A percentile compares a stretch with the other conserved stretches of the same genome.
phyloP scores from a whole-genome alignment of 345 rosid species.

The Melaleuca quinquenervia region DNA sequence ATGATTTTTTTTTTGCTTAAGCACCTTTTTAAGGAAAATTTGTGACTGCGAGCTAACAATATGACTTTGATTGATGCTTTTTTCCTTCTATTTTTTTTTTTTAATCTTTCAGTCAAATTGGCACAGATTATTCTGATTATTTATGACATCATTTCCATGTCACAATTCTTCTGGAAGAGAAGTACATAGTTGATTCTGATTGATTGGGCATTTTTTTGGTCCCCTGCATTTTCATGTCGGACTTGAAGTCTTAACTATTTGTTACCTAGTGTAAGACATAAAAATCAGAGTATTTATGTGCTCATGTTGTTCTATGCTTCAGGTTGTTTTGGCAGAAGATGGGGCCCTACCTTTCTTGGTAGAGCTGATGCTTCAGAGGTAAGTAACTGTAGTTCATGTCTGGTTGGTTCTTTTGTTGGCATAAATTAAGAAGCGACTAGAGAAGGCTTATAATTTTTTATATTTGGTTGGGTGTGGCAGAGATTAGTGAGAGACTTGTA shows the following conservation, averaged over 20 bases:
- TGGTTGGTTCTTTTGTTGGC: neutral
- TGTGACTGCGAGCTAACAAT: neutral
- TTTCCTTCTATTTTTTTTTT: neutral
- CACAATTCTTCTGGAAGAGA: neutral
- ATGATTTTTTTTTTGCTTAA: neutral
- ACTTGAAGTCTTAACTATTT: neutral
- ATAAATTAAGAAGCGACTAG: constrained; percentile 4
- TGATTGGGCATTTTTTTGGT: neutral
- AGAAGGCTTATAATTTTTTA: constrained; percentile 1
- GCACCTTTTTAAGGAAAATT: neutral
- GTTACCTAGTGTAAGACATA: neutral
- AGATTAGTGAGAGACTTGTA: constrained; percentile 82
- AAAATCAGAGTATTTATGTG: neutral
- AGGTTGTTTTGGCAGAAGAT: constrained; percentile 98
- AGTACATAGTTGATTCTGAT: neutral
- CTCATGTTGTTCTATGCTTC: constrained; percentile 8
- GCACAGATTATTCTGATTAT: neutral
- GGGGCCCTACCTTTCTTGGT: constrained; percentile 95
- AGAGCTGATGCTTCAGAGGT: constrained; percentile 91
- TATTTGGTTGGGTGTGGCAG: constrained; percentile 30
- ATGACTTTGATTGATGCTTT: neutral
- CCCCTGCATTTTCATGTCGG: neutral
- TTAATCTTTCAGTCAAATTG: neutral
- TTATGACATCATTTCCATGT: neutral
- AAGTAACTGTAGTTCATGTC: constrained; percentile 4